Conservation (phyloP, 371 early-diverging fungal genomes). For the Mucor irregularis region DNA sequence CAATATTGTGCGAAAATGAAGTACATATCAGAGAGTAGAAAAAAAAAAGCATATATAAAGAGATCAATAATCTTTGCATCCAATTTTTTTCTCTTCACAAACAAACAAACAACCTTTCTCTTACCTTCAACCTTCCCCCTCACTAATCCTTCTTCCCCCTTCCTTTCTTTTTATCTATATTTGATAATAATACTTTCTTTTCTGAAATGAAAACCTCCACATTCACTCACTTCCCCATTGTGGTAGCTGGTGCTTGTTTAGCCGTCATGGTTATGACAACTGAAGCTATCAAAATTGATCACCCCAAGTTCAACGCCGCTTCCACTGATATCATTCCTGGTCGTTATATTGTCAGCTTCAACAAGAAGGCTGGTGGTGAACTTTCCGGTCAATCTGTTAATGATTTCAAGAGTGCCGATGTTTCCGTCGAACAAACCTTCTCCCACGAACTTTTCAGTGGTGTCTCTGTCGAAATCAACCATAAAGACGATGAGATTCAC, state of each 20-base stretch:
- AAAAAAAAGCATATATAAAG: background rate
- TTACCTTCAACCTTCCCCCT: background rate
- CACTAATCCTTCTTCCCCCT: background rate
- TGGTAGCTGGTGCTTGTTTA: conserved; percentile 33
- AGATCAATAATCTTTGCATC: no score
- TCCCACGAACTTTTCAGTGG: conserved; percentile 39
- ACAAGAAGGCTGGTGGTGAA: conserved; percentile 3
- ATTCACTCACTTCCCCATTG: conserved; percentile 24
- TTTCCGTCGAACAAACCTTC: conserved; percentile 28
- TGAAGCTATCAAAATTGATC: conserved; percentile 20
- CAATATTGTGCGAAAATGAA: no score
- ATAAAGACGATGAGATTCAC: conserved; percentile 11
- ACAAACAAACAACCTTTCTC: background rate
- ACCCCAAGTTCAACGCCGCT: conserved; percentile 25
- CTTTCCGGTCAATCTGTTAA: conserved; percentile 21
- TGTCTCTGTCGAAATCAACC: conserved; percentile 29
- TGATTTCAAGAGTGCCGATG: conserved; percentile 22
- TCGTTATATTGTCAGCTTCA: conserved; percentile 39
- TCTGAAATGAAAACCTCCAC: conserved; percentile 22
- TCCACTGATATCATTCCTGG: conserved; percentile 24
- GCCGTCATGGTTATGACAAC: conserved; percentile 23
- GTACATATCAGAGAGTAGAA: no score
- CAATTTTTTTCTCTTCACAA: background rate
- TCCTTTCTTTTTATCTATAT: conserved; percentile 1
- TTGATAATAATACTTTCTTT: conserved; percentile 4